These are phyloP conservation scores for Diplocarpon mali DNA, from an alignment of 2,329 filamentous ascomycete species.

Conservation along the genomic window DNA sequence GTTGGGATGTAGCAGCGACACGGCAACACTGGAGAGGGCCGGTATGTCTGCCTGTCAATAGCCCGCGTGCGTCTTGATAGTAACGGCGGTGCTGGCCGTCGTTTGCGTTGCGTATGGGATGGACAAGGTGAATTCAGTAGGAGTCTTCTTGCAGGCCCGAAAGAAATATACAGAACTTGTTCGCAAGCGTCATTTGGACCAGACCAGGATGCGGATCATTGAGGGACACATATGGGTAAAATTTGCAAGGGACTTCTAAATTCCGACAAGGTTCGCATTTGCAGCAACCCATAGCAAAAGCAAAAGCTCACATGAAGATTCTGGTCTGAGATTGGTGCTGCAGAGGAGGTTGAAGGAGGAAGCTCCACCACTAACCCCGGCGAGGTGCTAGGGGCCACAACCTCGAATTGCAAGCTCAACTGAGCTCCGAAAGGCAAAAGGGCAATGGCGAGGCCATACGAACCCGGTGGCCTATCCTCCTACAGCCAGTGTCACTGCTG, in stretches of 20 bases:
- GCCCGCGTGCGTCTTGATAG: slow-evolving; percentile 20
- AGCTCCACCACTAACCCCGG: slow-evolving; percentile 9
- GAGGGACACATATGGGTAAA: slow-evolving; percentile 19
- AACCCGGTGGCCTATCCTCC: slow-evolving; percentile 7
- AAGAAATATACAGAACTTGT: slow-evolving; percentile 15
- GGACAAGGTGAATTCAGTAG: slow-evolving; percentile 20
- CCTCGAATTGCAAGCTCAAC: slow-evolving; percentile 1
- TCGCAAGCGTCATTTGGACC: too few species aligned
- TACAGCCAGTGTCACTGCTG: slow-evolving; percentile 2
- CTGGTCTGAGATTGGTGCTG: slow-evolving; percentile 17
- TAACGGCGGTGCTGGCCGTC: slow-evolving; percentile 11
- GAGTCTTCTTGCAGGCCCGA: slow-evolving; percentile 15
- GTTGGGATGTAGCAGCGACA: slow-evolving; percentile 20
- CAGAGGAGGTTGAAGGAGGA: slow-evolving; percentile 13
- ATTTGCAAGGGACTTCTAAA: slow-evolving; percentile 6
- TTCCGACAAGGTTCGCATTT: slow-evolving; percentile 4
- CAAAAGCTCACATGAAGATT: slow-evolving; percentile 21
- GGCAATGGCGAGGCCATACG: neutral
- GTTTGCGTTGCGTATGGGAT: slow-evolving; percentile 15
- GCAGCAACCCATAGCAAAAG: slow-evolving; percentile 15
- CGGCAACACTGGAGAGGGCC: slow-evolving; percentile 7
- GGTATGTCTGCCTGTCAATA: slow-evolving; percentile 17
- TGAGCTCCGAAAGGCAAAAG: slow-evolving; percentile 1
- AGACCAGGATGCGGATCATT: slow-evolving; percentile 3
- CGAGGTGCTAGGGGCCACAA: slow-evolving; percentile 10